Base-by-base conservation (phyloP, 768 basidiomycete genomes). In the Suillus clintonianus region DNA sequence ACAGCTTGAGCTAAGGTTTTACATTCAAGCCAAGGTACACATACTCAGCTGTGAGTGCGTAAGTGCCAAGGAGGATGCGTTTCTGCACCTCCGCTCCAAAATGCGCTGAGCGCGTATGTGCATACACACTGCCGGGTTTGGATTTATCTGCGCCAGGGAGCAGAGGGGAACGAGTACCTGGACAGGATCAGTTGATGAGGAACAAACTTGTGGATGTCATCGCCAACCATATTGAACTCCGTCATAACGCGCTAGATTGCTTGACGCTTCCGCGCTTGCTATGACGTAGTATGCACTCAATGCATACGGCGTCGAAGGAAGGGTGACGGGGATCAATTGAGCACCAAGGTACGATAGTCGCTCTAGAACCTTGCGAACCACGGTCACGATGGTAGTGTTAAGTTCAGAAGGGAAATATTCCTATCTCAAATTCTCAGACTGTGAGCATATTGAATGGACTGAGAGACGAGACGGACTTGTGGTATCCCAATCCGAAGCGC, bases 241-340 rank as follows among this genome's bases (percentile, higher is more conserved):
- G 55, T 96, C 94, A 70, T 90, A 99, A 45, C 95, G 81, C 5
- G 92, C 94, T 62, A 99, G 79, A 71, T 96, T 97, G 62, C 94
- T 95, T 65, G 92, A 91, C 0, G 96, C 96, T 72, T 98, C 97
- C 0, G 97, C 95, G 64, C 89, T 92, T 1, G 97, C 92, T 17
- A 99, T 83, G n/a, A 97, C 92, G 71, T 98, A 99, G 79, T 99
- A 99, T 14, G 95, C 91, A 61, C 94, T 94, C 5, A 99, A 81
- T 0, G 94, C 92, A 70, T 90, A 91, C 2, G 73, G 75, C 0
- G 86, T 86, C 3, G 80, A 76, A 0, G 94, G 91, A 13, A 98
- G 79, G 10, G 90, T 89, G 0, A 98, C 87, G 0, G 94, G 84
- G 1, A 86, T 75, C 36, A 97, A 69, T 1, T 79, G 78, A 0